Evolutionary conservation across 257 asterid species (phyloP), one percentile per base, ranked within the genome.

Genomic region (Gardenia jasminoides): DNA sequence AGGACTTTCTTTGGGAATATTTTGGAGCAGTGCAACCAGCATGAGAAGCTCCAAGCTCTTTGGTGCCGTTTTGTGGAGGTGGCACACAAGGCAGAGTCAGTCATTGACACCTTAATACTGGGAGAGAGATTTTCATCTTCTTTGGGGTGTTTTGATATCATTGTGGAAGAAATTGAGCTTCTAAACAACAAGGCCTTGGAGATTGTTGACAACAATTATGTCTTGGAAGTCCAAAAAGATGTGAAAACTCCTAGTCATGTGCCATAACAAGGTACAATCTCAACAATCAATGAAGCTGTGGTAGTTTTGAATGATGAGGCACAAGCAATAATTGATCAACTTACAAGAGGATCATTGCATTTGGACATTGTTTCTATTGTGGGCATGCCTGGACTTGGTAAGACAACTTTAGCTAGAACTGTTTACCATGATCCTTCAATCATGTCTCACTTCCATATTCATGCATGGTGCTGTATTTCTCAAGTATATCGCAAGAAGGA

Each of bases 291-390:
- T 36, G 39, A 73, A n/a, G 52, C 10, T 31, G 74, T 79, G 19
- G 77, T 68, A 30, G 80, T 64, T 10, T 56, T 80, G 13, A 54
- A 80, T 10, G 80, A 68, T n/a, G 83, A 68, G 47, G 33, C 28
- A 15, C 9, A 24, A 44, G 36, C 46, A 17, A 3, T 80, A 12
- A 76, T 67, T 20, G 67, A 59, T 4, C 28, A 19, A 31, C 76
- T 80, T 10, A 17, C 26, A 36, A 39, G 77, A 26, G 70, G 41
- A 61, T 17, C 48, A 46, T 11, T 24, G n/a, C 17, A 72, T 1
- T 72, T 72, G 76, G 33, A 50, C 46, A 48, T 58, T 12, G 28
- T 72, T 50, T 28, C 76, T 7, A 72, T 72, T 30, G 43, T 20
- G 7, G 76, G 76, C 12, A 48, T 72, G 76, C 76, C 76, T 13